Conservation (phyloP, 345 rosid genomes). For the Carallia brachiata region DNA sequence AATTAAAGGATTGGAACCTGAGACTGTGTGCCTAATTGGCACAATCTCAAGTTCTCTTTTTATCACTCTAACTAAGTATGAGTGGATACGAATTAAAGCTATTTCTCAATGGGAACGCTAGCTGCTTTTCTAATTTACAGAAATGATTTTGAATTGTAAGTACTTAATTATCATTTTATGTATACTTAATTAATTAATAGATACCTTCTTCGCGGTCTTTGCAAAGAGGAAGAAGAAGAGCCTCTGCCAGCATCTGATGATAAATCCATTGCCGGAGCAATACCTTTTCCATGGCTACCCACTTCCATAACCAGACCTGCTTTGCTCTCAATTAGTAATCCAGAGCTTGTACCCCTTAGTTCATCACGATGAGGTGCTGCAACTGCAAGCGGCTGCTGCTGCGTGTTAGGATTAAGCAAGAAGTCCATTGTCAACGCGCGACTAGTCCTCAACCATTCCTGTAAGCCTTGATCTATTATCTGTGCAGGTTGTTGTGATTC, state of each 20-base stretch:
- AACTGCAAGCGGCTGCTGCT: background rate
- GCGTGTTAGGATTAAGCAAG: background rate
- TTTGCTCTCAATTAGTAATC: background rate
- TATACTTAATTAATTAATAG: too few species aligned
- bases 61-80: too few species aligned
- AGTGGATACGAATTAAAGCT: too few species aligned
- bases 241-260: constrained; percentile 16
- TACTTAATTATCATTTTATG: too few species aligned
- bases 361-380: background rate
- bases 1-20: too few species aligned
- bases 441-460: constrained; percentile 34
- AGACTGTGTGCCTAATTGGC: too few species aligned
- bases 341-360: background rate
- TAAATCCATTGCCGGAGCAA: constrained; percentile 8
- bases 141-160: background rate
- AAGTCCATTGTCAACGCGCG: constrained; percentile 19
- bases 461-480: constrained; percentile 26
- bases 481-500: constrained; percentile 10
- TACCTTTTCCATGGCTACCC: background rate
- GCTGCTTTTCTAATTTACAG: background rate
- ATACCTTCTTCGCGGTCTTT: constrained; percentile 46
- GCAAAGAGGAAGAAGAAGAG: constrained; percentile 35
- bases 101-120: too few species aligned
- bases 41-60: too few species aligned
- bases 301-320: constrained; percentile 7